Evolutionary conservation across 1,139 yeast genomes (phyloP), one percentile per base, ranked within the genome.

Genomic region (Lodderomyces elongisporus): DNA sequence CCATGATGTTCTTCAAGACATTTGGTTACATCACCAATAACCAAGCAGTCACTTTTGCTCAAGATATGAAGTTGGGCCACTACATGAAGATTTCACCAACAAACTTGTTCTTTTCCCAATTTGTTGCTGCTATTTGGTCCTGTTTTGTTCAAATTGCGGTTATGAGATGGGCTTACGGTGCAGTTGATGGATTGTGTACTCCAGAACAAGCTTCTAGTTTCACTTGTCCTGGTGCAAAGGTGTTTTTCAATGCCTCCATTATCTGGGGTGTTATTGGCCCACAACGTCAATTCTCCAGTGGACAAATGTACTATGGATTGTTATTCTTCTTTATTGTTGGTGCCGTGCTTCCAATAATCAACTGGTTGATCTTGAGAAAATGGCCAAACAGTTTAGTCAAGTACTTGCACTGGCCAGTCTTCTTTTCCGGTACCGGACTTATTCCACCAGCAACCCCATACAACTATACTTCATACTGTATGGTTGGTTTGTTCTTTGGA

Each of bases 51-150:
- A 62, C 70, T 22, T 62, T 70, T 44, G 70, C 70, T 23, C 74
- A 71, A 51, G 77, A 73, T 53, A 61, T 71, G 66, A 74, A 73
- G 48, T 58, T 73, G 48, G 78, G 77, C 25, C 69, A 71, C 43
- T 73, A 73, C 54, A 66, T 72, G 73, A 73, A 71, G 50, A 55
- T 69, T 23, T 63, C 70, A 15, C 78, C 78, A 31, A 56, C 70
- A 36, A 43, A 58, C 49, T 46, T 64, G 47, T 72, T 73, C 48
- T 48, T 57, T 36, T 66, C 69, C 18, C 77, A 72, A 53, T 51
- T 71, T 38, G 44, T 64, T 44, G 72, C 70, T 43, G 68, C 70
- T 30, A 45, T 67, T 28, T 66, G 73, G 73, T 64, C 68, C 37
- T 58, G 62, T 23, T 50, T 66, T 35, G 72, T 66, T 25, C 70